A percentile compares a stretch with the other conserved stretches of the same genome.
These are phyloP conservation scores for Ustanciosporium gigantosporum DNA, from an alignment of 1,284 basidiomycete species.

Conservation along the genomic window DNA sequence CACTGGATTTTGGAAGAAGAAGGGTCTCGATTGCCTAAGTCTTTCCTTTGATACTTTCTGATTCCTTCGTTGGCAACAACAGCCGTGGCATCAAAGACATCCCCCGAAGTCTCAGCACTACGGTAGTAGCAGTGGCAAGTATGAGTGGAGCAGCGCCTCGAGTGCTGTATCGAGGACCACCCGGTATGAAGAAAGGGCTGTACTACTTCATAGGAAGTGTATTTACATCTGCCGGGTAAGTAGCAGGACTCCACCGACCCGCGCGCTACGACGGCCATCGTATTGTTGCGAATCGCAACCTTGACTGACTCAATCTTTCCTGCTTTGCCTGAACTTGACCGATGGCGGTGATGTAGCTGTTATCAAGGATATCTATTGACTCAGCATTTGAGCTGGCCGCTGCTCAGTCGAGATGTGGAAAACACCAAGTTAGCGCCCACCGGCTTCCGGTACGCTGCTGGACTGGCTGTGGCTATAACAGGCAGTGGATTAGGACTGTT, in stretches of 20 bases:
- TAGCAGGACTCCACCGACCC: neutral
- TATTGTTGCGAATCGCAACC: neutral
- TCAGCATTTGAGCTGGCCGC: conserved; percentile 40
- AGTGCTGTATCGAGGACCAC: conserved; percentile 39
- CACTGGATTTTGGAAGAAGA: too few species aligned
- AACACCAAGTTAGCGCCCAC: conserved; percentile 32
- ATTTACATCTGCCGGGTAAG: conserved; percentile 24
- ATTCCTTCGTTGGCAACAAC: too few species aligned
- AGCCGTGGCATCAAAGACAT: too few species aligned
- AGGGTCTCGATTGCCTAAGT: too few species aligned
- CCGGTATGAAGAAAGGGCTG: conserved; percentile 30
- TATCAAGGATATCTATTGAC: conserved; percentile 37
- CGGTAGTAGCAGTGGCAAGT: too few species aligned
- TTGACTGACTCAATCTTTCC: neutral
- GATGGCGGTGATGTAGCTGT: conserved; percentile 3
- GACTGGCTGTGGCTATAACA: conserved; percentile 8
- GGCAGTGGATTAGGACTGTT: conserved; percentile 23
- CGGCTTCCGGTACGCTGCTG: conserved; percentile 21
- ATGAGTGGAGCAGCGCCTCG: conserved; percentile 1
- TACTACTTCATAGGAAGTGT: conserved; percentile 41
- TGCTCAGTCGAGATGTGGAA: conserved; percentile 24
- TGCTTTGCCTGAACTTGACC: neutral
- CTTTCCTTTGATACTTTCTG: too few species aligned
- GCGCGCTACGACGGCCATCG: too few species aligned
- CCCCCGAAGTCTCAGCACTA: too few species aligned